Evolutionary conservation across 2,329 filamentous ascomycete genomes (phyloP), one percentile per base, ranked within the genome.

Genomic region (Trichoderma sp.): DNA sequence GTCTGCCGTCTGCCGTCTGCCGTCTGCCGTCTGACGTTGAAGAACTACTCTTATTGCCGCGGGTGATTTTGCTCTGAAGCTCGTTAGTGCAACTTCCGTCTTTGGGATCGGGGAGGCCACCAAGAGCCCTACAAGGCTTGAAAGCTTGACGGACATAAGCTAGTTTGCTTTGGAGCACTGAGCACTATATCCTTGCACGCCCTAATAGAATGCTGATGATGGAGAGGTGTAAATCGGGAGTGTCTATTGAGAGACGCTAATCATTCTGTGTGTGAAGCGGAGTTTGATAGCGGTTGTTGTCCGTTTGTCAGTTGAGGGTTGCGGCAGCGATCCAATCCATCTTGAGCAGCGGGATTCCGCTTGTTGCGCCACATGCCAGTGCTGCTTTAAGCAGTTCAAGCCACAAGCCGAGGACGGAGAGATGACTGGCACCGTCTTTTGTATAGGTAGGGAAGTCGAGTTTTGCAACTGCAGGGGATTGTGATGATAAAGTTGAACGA

Each of bases 361-460:
- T 24, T 34, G 59, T 54, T 24, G 59, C 59, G 59, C 59, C 59
- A 63, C 59, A 55, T 45, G 28, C n/a, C 19, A 15, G 50, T 34
- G 59, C 59, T 63, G 59, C 59, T 47, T 63, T 62, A 39, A 47
- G 6, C 14, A 21, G n/a, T 48, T 24, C 50, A 55, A 63, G 59
- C 59, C 59, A 63, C 59, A 63, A 19, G 14, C 15, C 5, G 34
- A 21, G 24, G 41, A 26, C 7, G 9, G 17, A 24, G 34, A 39
- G 10, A 2, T 3, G 10, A 12, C 34, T 5, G 12, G 2, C 10
- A 17, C 30, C 47, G 7, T 44, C 28, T 26, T 10, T 34, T 63
- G 59, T 50, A 63, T 55, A 63, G 14, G 6, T n/a, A 24, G 21
- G 21, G 28, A 12, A 52, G 44, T 9, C 45, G 17, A 54, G 44